Percentiles rank a stretch among this genome's conserved stretches.
Conservation (phyloP, 495 filamentous ascomycete species). For the Aspergillus taichungensis region DNA sequence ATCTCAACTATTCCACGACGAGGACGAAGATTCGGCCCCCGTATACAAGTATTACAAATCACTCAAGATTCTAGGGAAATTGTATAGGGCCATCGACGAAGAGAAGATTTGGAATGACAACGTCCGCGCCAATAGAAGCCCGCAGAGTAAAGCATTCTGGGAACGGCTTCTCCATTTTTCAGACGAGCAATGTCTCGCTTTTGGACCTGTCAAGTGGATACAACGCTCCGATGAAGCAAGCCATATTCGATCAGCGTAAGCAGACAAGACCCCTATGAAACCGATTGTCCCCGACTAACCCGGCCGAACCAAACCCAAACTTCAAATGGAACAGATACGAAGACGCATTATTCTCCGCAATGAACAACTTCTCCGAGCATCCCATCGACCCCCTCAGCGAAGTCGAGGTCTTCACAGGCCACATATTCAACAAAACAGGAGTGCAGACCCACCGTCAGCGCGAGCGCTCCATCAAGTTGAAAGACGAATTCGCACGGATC, state of each 20-base stretch:
- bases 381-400: slow-evolving; percentile 53
- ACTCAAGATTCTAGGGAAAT: slow-evolving; percentile 57
- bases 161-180: slow-evolving; percentile 27
- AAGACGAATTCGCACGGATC: slow-evolving; percentile 50
- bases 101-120: slow-evolving; percentile 49
- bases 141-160: slow-evolving; percentile 10
- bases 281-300: not conserved
- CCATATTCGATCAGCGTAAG: slow-evolving; percentile 46
- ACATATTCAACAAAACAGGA: slow-evolving; percentile 56
- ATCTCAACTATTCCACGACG: slow-evolving; percentile 22
- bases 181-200: slow-evolving; percentile 32
- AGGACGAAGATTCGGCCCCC: slow-evolving; percentile 41
- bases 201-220: slow-evolving; percentile 36
- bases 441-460: slow-evolving; percentile 51
- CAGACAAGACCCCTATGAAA: slow-evolving; percentile 17
- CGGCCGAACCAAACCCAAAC: not conserved
- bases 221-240: slow-evolving; percentile 30
- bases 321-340: slow-evolving; percentile 47
- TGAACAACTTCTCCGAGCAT: slow-evolving; percentile 49
- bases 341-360: slow-evolving; percentile 45
- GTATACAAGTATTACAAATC: slow-evolving; percentile 53
- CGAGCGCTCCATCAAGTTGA: slow-evolving; percentile 47
- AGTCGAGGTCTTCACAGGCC: slow-evolving; percentile 67
- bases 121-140: slow-evolving; percentile 1
- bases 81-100: slow-evolving; percentile 72